Evolutionary conservation across 2,329 filamentous ascomycete species (phyloP), one percentile per base, ranked within the genome.

Genomic region (Sporothrix luriei): DNA sequence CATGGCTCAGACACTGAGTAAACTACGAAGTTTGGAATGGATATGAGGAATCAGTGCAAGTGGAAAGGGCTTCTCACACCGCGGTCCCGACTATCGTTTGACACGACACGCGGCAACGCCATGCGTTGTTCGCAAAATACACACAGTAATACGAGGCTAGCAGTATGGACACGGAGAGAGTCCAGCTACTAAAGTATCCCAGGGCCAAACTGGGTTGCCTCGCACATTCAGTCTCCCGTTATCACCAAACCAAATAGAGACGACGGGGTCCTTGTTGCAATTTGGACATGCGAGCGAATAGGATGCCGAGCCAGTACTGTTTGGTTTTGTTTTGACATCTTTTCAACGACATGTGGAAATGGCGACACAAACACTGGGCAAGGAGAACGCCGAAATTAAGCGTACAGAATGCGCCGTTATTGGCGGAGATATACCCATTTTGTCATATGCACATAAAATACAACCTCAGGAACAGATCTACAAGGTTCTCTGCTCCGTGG

Each of bases 351-450:
- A 52, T n/a, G 24, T 49, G 48, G 24, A 48, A 19, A 43, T n/a
- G n/a, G n/a, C n/a, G n/a, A n/a, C n/a, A n/a, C 43, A 33, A 43
- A n/a, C 4, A 7, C n/a, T 21, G 62, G 62, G 26, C n/a, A 13
- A 14, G 19, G 46, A 11, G 26, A 38, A 14, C 24, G 2, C 43
- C 46, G 62, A 46, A 46, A 52, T 66, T 55, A 29, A 43, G 48
- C 40, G 54, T n/a, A 4, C 29, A 14, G 21, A 43, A 43, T 38
- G n/a, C 11, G 14, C 29, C 19, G 29, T 14, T 21, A 24, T 49
- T 24, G 33, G 43, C n/a, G 33, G 64, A 54, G 43, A 66, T 66
- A 65, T 52, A 65, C 64, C 64, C 64, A 10, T 66, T 29, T 64
- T 49, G 61, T 64, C 43, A 48, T n/a, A 49, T 64, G 26, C 26